phyloP scores from a whole-genome alignment of 2,329 filamentous ascomycete genomes.

The Pseudogymnoascus sp. region DNA sequence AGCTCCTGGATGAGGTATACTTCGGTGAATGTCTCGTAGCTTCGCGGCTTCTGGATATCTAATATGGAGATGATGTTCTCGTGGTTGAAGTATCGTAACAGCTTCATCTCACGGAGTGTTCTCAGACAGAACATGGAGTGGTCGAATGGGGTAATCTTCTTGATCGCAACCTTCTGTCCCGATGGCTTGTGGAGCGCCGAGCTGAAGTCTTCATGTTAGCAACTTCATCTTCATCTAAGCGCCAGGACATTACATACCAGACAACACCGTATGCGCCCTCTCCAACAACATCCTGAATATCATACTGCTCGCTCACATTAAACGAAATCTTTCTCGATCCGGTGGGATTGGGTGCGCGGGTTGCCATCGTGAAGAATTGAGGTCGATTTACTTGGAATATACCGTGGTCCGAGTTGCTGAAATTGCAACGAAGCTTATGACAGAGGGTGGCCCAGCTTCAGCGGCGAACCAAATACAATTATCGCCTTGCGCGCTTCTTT shows the following conservation, averaged over 20 bases:
- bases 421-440: not conserved
- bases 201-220: conserved; percentile 39
- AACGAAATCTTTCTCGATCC: conserved; percentile 93
- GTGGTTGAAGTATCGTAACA: conserved; percentile 97
- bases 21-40: conserved; percentile 92
- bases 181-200: conserved; percentile 98
- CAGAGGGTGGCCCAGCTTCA: not conserved
- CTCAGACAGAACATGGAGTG: conserved; percentile 98
- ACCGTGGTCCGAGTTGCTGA: not conserved
- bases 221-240: not conserved
- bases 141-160: conserved; percentile 99
- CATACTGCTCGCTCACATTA: conserved; percentile 99
- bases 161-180: conserved; percentile 97
- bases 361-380: conserved; percentile 25
- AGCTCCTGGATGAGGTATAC: conserved; percentile 98
- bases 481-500: not conserved
- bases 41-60: conserved; percentile 95
- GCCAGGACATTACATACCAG: conserved; percentile 55
- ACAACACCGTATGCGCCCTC: conserved; percentile 98
- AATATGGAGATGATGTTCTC: conserved; percentile 99
- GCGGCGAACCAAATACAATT: not conserved
- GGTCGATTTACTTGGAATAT: not conserved
- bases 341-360: conserved; percentile 42
- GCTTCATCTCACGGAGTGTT: conserved; percentile 97
- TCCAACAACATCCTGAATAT: conserved; percentile 98